Evolutionary conservation across 305 asterid species (phyloP), one percentile per base, ranked within the genome.

Genomic region (Fraxinus paxiana): DNA sequence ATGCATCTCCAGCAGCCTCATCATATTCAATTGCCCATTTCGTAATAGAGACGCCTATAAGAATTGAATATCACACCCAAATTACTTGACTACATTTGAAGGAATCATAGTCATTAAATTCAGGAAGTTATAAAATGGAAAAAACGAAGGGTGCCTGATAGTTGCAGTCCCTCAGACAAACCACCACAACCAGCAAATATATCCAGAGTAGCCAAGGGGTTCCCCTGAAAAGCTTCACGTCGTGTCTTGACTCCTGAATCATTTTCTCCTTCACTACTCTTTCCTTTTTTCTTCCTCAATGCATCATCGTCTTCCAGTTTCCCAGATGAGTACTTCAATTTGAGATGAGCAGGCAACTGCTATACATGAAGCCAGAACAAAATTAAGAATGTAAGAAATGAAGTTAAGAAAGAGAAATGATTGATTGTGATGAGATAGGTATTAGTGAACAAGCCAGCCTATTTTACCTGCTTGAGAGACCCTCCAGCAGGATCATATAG

Each of bases 21-120:
- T 94, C 99, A 79, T 96, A 96, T 87, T 96, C 98, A 80, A 96
- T 96, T 59, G 99, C 99, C 99, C 99, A 96, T 85, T 92, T 96
- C 24, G 99, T 91, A 56, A 43, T 78, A 38, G 97, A 75, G 67
- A 82, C 91, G 76, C 98, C 98, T 96, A 54, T 85, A 74, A 84
- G 78, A 78, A 51, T 71, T 76, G 37, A 76, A 78, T 85, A 86
- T 80, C 77, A 86, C 73, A 59, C 37, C 56, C 77, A 78, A 67
- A 82, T 56, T 73, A 31, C 30, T 59, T 20, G 30, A 59, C 69
- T 22, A 24, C 76, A 82, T 2, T 70, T 46, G 70, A 83, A 20
- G 13, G 78, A 61, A 77, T 59, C 69, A 59, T 59, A 59, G 6
- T 59, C 15, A 22, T 59, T 59, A 22, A 59, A 59, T 22, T 59